These are phyloP conservation scores for Dendrostoma leiphaemia DNA, from an alignment of 2,329 filamentous ascomycete species.

Conservation along the genomic window DNA sequence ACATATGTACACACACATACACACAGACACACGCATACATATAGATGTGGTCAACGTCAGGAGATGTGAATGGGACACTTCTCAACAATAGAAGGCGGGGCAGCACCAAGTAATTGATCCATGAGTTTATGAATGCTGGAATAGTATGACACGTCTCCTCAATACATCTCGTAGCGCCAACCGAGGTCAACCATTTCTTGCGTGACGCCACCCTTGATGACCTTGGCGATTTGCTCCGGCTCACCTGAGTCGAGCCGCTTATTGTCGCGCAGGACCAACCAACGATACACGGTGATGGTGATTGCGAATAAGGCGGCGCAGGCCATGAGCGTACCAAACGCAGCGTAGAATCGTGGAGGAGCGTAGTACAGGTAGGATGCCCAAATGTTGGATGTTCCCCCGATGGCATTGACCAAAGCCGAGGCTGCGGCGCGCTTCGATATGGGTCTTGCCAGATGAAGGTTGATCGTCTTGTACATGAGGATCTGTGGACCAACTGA, in stretches of 20 bases:
- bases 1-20: too few species aligned
- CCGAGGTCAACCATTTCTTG: constrained; percentile 40
- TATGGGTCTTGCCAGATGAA: constrained; percentile 38
- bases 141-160: too few species aligned
- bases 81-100: too few species aligned
- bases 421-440: constrained; percentile 40
- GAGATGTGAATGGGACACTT: too few species aligned
- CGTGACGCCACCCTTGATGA: constrained; percentile 39
- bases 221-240: constrained; percentile 35
- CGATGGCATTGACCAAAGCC: constrained; percentile 38
- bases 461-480: constrained; percentile 39
- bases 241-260: constrained; percentile 35
- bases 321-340: constrained; percentile 36
- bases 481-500: constrained; percentile 39
- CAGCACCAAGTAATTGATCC: too few species aligned
- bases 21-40: too few species aligned
- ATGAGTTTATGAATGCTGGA: too few species aligned
- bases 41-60: too few species aligned
- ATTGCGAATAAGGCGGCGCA: constrained; percentile 31
- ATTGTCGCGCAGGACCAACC: constrained; percentile 37
- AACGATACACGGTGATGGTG: constrained; percentile 36
- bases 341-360: constrained; percentile 37
- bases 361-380: constrained; percentile 35
- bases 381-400: constrained; percentile 33
- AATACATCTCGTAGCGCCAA: constrained; percentile 45